phyloP scores from a whole-genome alignment of 441 rosid species.

The Codiaeum variegatum region DNA sequence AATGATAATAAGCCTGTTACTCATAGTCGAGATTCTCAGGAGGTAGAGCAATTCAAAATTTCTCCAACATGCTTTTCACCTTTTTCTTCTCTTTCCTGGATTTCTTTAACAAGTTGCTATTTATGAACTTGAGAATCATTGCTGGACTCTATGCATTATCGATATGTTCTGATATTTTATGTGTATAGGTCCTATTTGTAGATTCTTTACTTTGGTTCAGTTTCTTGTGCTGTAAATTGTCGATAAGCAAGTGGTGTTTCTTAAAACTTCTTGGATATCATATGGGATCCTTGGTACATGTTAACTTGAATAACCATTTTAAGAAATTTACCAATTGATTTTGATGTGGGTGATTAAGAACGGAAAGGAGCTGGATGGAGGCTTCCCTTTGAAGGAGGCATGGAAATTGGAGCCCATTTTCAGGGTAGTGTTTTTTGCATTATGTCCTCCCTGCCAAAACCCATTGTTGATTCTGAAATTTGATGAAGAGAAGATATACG shows the following conservation, averaged over 20 bases:
- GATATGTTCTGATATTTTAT: background rate
- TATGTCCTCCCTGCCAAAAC: background rate
- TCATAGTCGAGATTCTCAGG: conserved; percentile 81
- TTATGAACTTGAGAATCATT: background rate
- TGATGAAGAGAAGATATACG: background rate
- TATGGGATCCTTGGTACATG: too few species aligned
- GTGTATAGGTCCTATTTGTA: background rate
- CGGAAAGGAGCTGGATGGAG: background rate
- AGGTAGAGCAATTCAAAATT: conserved; percentile 36
- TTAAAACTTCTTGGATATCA: background rate
- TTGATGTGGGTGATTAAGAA: background rate
- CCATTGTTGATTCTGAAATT: background rate
- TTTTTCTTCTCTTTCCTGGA: background rate
- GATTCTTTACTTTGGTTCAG: background rate
- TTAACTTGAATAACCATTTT: too few species aligned
- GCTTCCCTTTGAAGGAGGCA: background rate
- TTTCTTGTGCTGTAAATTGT: background rate
- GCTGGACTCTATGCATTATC: background rate
- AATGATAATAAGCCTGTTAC: conserved; percentile 85
- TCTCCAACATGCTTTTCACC: background rate
- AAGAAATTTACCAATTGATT: background rate
- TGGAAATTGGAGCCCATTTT: background rate
- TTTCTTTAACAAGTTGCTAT: background rate
- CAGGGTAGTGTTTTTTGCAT: background rate
- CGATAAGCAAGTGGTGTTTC: background rate